Base-by-base conservation (phyloP, 176 grass and related monocot species). In the Aegilops speltoides region DNA sequence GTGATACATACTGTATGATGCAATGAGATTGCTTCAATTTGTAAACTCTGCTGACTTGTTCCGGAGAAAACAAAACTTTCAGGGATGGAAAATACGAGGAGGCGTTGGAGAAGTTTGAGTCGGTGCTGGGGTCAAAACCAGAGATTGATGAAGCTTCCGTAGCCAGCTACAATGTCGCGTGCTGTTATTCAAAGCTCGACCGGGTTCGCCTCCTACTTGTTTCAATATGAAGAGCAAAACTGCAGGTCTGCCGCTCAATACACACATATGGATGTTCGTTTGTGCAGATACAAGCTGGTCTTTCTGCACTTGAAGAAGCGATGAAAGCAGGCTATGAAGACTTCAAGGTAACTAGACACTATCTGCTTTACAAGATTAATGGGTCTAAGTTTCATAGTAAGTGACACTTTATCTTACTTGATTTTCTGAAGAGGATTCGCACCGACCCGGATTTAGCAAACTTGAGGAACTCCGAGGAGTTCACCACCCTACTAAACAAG, bases 141-240 rank as follows among this genome's bases (percentile, higher is more conserved):
- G 94, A 93, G 88, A 26, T 22, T 15, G 84, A 78, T 31, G 97
- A 99, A 64, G 68, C 89, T 29, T 88, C 97, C 26, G 78, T 99
- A 66, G 90, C 97, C 45, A 94, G 90, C 82, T 99, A 99, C 85
- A 99, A 99, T 88, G 94, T 99, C 6, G 97, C 97, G 3, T 99
- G 97, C 69, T 93, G 92, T 89, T 96, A 99, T 50, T 96, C 97
- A 29, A 99, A 96, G 40, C 97, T 99, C 70, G 89, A 89, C 84
- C 90, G 87, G 93, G 97, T 99, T 86, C 7, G 60, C 28, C 48
- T 56, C 46, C 32, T 26, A 41, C 70, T 65, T 79, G 24, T 10
- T 29, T 87, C 37, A 25, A 13, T 64, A 38, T 66, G 22, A 26
- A 74, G n/a, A 46, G 7, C 40, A 76, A 26, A 19, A 67, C 52